Conservation (phyloP, 1,284 basidiomycete species). For the Marasmius oreades region DNA sequence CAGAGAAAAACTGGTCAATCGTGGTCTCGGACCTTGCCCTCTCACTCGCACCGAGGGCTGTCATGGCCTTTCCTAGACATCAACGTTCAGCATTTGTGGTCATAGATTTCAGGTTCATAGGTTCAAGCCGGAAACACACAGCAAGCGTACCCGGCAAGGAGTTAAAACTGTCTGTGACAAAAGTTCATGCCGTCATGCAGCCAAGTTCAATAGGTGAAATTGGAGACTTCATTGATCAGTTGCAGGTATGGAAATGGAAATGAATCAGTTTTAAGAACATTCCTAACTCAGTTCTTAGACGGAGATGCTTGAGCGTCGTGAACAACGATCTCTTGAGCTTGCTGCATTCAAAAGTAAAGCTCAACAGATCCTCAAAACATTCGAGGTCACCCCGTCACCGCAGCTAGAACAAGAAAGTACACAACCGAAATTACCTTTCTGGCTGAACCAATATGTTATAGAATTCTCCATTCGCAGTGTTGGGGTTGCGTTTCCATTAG, state of each 20-base stretch:
- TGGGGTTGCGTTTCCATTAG: conserved; percentile 83
- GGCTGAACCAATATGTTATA: conserved; percentile 67
- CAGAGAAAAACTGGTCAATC: conserved; percentile 53
- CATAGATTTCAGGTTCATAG: conserved; percentile 60
- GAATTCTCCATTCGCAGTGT: conserved; percentile 65
- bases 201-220: conserved; percentile 86
- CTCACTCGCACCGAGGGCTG: conserved; percentile 63
- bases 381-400: conserved; percentile 43
- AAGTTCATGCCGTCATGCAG: conserved; percentile 89
- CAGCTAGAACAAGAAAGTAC: conserved; percentile 40
- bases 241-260: conserved; percentile 51
- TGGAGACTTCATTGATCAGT: conserved; percentile 81
- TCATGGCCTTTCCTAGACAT: conserved; percentile 47
- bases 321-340: conserved; percentile 72
- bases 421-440: conserved; percentile 38
- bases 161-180: conserved; percentile 58
- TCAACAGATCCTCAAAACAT: conserved; percentile 65
- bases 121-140: conserved; percentile 27
- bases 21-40: conserved; percentile 67
- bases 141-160: conserved; percentile 30
- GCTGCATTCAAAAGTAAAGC: conserved; percentile 83
- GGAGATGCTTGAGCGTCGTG: conserved; percentile 70
- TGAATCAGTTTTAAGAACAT: not conserved
- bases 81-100: conserved; percentile 81
- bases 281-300: conserved; percentile 37